These are phyloP conservation scores for Chloromonas sp. DNA, from an alignment of 163 green algal genomes.

Conservation along the genomic window DNA sequence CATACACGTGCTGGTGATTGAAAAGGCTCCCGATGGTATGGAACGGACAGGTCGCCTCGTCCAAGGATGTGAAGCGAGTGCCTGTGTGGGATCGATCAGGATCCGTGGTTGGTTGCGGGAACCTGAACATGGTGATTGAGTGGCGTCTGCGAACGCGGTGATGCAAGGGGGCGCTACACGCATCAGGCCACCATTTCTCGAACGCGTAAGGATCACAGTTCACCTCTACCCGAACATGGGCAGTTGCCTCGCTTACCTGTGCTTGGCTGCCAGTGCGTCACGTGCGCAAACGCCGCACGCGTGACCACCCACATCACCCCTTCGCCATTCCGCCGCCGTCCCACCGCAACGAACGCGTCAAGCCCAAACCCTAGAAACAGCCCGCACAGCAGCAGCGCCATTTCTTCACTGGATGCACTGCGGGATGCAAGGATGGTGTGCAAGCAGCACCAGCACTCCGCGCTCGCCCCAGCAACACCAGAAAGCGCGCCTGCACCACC, in stretches of 20 bases:
- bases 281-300: slow-evolving; percentile 17
- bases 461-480: slow-evolving; percentile 11
- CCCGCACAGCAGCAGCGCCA: slow-evolving; percentile 41
- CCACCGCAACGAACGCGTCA: slow-evolving; percentile 47
- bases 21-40: slow-evolving; percentile 40
- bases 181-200: too few species aligned
- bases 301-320: slow-evolving; percentile 40
- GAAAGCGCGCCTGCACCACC: not conserved
- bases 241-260: slow-evolving; percentile 15
- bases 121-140: too few species aligned
- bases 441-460: slow-evolving; percentile 26
- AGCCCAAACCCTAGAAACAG: slow-evolving; percentile 52
- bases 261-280: slow-evolving; percentile 44
- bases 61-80: not conserved
- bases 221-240: too few species aligned
- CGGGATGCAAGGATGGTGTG: slow-evolving; percentile 35
- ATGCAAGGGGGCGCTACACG: too few species aligned
- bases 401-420: slow-evolving; percentile 36
- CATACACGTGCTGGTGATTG: slow-evolving; percentile 43
- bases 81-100: too few species aligned
- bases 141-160: too few species aligned
- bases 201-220: too few species aligned
- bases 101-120: too few species aligned
- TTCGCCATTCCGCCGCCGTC: slow-evolving; percentile 7
- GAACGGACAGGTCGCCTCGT: slow-evolving; percentile 38